Evolutionary conservation across 257 asterid species (phyloP), one percentile per base, ranked within the genome.

Genomic region (Rhazya stricta): DNA sequence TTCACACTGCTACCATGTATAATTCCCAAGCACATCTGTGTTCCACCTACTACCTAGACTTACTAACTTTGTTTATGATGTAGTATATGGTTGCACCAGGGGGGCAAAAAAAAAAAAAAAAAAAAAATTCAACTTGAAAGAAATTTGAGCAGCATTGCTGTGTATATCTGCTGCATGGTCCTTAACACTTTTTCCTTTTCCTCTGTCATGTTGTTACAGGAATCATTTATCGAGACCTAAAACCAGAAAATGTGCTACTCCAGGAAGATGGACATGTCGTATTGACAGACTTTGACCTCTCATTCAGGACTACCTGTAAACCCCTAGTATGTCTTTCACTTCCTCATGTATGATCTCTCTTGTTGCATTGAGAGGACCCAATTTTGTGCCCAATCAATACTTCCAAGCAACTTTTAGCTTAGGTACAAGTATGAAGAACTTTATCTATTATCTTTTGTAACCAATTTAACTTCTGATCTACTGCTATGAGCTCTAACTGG

Each of bases 181-280:
- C 39, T 61, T 70, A 57, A 70, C 67, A 63, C 72, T 67, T 32
- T 54, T n/a, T 21, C 18, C 50, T 71, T 67, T 68, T 68, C 57
- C 29, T 78, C 42, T 78, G 36, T 82, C 81, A 41, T 77, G 39
- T 32, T 67, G 23, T 79, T 78, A 72, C 96, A 94, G 99, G 99
- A 84, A 92, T 94, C 69, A 84, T 94, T 78, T 94, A 94, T 77
- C 89, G 99, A 61, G 99, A 94, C 81, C 78, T 94, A 87, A 94
- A 94, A 79, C 99, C 99, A 18, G 99, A 94, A 86, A 94, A 94
- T 69, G 79, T 94, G 81, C 92, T 94, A 79, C 87, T 94, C 75
- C 94, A 91, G 80, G 87, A 86, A 69, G 96, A 94, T 76, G 99
- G 99, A 56, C 98, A 94, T 80, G 67, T 91, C 65, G 85, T 88